Evolutionary conservation across 306 rosid species (phyloP).

Genomic region (Citrullus amarus): DNA sequence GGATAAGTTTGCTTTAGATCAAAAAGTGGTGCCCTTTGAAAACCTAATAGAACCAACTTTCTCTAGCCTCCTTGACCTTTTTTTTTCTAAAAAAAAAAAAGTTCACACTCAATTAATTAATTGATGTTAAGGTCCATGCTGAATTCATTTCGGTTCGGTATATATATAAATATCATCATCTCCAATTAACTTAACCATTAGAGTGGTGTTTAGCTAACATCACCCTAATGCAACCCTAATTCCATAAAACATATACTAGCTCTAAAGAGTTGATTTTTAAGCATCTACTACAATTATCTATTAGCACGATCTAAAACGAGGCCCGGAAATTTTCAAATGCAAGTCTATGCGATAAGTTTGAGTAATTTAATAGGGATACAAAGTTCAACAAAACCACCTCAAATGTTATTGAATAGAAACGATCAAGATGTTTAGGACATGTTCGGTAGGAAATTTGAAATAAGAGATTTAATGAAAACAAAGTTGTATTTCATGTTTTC

Average conservation of each 20-base stretch:
- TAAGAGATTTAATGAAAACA: no score
- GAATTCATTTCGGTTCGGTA: neutral
- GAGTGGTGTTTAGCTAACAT: neutral
- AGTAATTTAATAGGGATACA: neutral
- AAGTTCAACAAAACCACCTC: neutral
- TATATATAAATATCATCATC: no score
- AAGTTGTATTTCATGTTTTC: no score
- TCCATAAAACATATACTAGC: neutral
- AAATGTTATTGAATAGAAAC: neutral
- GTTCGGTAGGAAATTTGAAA: neutral
- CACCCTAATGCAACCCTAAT: neutral
- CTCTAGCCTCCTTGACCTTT: neutral
- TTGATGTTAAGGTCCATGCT: neutral
- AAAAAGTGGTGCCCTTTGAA: neutral
- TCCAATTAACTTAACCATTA: neutral
- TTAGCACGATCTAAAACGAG: neutral
- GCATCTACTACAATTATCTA: no score
- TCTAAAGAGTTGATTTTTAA: no score
- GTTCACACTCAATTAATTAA: neutral
- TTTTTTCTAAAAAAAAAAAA: no score
- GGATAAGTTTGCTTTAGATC: neutral
- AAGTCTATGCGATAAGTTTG: neutral
- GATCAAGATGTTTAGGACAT: neutral
- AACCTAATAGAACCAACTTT: neutral
- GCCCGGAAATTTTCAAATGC: neutral